Conservation (phyloP, 495 filamentous ascomycete genomes). For the Aspergillus homomorphus region DNA sequence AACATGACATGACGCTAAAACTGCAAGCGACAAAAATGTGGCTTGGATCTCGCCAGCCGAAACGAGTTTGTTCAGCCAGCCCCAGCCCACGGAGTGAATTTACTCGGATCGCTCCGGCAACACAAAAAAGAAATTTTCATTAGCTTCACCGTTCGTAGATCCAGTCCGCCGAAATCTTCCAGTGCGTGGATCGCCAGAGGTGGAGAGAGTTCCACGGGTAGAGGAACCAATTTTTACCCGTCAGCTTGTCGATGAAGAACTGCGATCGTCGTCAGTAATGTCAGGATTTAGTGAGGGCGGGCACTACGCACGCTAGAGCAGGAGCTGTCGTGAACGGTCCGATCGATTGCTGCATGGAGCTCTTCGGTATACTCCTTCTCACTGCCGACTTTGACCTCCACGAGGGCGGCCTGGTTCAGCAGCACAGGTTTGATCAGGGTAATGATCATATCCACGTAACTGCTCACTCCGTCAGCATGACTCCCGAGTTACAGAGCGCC, state of each 20-base stretch:
- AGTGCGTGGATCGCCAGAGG: constrained; percentile 13
- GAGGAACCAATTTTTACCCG: constrained; percentile 18
- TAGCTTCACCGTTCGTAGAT: too few species aligned
- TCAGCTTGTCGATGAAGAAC: constrained; percentile 15
- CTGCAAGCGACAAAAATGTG: too few species aligned
- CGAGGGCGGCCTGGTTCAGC: background rate
- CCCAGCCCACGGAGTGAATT: too few species aligned
- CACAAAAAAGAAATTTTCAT: too few species aligned
- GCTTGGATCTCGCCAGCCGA: too few species aligned
- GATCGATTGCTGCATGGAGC: constrained; percentile 11
- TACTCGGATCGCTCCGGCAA: too few species aligned
- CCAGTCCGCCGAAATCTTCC: constrained; percentile 5
- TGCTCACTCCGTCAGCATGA: background rate
- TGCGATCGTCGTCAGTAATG: background rate
- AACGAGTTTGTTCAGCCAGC: too few species aligned
- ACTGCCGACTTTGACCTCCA: constrained; percentile 11
- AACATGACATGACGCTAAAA: too few species aligned
- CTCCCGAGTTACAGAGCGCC: background rate
- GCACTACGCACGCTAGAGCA: constrained; percentile 14
- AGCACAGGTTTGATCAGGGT: constrained; percentile 11
- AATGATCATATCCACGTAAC: constrained; percentile 13
- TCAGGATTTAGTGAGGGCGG: background rate
- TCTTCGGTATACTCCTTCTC: constrained; percentile 6
- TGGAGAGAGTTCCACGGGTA: constrained; percentile 19
- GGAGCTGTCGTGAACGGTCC: constrained; percentile 9